Conservation (phyloP, 768 basidiomycete genomes). For the Mycena belliarum region DNA sequence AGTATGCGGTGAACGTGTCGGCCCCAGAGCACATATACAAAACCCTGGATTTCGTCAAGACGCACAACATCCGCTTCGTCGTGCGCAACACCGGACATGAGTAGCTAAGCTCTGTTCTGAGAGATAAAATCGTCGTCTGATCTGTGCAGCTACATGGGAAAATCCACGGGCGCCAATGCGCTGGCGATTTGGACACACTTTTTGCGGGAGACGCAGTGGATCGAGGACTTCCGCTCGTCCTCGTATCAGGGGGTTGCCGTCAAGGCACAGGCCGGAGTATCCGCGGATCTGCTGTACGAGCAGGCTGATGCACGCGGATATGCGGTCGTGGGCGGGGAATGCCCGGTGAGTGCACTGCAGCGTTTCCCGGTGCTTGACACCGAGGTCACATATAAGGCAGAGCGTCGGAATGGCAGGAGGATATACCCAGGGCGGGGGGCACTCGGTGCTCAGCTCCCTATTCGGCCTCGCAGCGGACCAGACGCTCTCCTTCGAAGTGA, state of each 20-base stretch:
- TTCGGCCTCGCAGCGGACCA: slow-evolving; percentile 27
- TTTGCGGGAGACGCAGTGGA: not conserved
- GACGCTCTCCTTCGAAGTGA: slow-evolving; percentile 36
- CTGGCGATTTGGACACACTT: slow-evolving; percentile 6
- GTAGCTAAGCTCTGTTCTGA: not conserved
- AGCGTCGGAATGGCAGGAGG: slow-evolving; percentile 41
- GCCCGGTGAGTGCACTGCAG: not conserved
- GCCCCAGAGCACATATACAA: not conserved
- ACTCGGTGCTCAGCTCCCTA: slow-evolving; percentile 21
- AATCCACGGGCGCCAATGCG: slow-evolving; percentile 5
- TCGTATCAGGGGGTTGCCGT: not conserved
- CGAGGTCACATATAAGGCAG: not conserved
- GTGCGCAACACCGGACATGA: slow-evolving; percentile 25
- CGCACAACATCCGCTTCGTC: slow-evolving; percentile 24
- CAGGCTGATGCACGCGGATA: not conserved
- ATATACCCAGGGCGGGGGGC: slow-evolving; percentile 34
- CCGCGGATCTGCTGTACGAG: slow-evolving; percentile 1
- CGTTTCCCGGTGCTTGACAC: not conserved
- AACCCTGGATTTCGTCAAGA: slow-evolving; percentile 19
- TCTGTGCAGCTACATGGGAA: slow-evolving; percentile 5
- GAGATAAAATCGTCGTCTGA: not conserved
- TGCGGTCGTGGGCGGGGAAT: slow-evolving; percentile 7
- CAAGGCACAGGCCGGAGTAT: slow-evolving; percentile 1
- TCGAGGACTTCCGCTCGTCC: not conserved
- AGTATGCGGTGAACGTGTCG: slow-evolving; percentile 20